These are phyloP conservation scores for Leersia perrieri DNA, from an alignment of 176 grass and related monocot genomes.

Conservation along the genomic window DNA sequence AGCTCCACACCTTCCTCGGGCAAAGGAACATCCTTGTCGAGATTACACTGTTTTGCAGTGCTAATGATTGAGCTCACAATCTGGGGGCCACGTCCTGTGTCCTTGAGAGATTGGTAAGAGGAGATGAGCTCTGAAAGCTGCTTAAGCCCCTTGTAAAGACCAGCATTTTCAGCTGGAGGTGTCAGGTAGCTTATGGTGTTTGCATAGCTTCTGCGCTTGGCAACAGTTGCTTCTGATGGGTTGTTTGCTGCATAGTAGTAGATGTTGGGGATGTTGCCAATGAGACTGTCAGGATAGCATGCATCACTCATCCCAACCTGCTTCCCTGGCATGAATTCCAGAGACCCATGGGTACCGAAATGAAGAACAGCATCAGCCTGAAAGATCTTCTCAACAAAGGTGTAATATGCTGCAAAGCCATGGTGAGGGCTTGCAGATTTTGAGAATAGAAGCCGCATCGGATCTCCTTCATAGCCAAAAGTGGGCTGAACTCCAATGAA, in stretches of 20 bases:
- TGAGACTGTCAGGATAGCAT: constrained; percentile 96
- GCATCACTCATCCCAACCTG: constrained; percentile 97
- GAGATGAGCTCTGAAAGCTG: constrained; percentile 96
- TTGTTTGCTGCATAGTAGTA: constrained; percentile 99
- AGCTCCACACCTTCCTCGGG: constrained; percentile 91
- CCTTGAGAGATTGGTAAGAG: constrained; percentile 96
- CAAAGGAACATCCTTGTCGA: constrained; percentile 91
- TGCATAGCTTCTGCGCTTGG: constrained; percentile 95
- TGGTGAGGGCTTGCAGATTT: constrained; percentile 97
- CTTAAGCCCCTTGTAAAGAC: constrained; percentile 99
- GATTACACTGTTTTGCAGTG: constrained; percentile 94
- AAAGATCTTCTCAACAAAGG: constrained; percentile 98
- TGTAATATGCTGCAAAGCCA: constrained; percentile 95
- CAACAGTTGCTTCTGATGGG: constrained; percentile 90
- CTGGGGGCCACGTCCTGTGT: constrained; percentile 82
- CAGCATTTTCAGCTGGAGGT: constrained; percentile 93
- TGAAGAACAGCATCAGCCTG: constrained; percentile 91
- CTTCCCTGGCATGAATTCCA: constrained; percentile 98
- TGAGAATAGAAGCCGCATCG: constrained; percentile 93
- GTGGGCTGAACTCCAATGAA: constrained; percentile 98
- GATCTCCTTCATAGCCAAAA: constrained; percentile 96
- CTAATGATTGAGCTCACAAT: constrained; percentile 96
- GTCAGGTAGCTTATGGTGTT: constrained; percentile 99
- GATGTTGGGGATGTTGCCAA: constrained; percentile 97
- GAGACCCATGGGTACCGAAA: constrained; percentile 91